Evolutionary conservation across 306 rosid genomes (phyloP).

Genomic region (Cucurbita ficifolia): DNA sequence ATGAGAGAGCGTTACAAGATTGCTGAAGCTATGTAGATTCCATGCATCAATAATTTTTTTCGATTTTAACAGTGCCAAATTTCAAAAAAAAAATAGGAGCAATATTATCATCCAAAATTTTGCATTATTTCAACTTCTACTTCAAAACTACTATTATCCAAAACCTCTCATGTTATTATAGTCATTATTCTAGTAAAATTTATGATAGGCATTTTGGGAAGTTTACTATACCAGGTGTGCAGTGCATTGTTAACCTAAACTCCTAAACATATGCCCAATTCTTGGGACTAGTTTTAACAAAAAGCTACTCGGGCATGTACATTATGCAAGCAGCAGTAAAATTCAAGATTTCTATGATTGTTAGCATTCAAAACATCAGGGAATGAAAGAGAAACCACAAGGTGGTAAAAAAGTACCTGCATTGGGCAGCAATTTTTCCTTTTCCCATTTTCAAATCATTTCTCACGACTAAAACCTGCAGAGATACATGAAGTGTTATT

Average conservation of each 20-base stretch:
- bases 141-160: neutral
- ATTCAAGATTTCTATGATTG: neutral
- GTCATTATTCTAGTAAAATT: neutral
- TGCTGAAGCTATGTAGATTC: no score
- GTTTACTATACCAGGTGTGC: neutral
- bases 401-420: constrained; percentile 39
- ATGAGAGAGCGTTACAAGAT: no score
- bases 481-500: neutral
- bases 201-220: neutral
- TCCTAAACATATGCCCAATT: neutral
- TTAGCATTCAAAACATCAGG: neutral
- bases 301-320: neutral
- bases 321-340: neutral
- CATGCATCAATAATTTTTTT: no score
- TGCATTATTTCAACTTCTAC: neutral
- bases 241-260: neutral
- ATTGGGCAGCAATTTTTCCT: constrained; percentile 94
- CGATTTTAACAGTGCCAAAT: no score
- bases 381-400: neutral
- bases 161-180: neutral
- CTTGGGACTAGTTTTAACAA: neutral
- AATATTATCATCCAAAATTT: neutral
- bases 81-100: neutral
- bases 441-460: constrained; percentile 98
- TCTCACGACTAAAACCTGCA: constrained; percentile 74